Base-by-base conservation (phyloP, 1,284 basidiomycete species). In the Boletus mariae region DNA sequence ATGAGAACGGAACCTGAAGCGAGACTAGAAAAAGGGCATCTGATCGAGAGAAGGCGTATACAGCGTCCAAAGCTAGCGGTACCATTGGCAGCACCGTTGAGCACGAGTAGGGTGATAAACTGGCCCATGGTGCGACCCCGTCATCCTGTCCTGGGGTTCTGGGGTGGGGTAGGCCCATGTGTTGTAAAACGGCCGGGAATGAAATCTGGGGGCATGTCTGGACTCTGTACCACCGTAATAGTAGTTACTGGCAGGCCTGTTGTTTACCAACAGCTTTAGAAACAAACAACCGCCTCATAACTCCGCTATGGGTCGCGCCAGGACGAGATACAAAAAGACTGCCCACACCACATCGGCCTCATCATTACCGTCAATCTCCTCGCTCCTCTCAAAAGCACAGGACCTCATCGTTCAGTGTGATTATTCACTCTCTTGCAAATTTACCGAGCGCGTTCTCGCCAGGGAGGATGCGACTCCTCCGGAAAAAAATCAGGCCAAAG, bases 371-470 rank as follows among this genome's bases (percentile, higher is more conserved):
- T 61, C 74, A 4, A 69, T 83, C 49, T 52, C 76, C 11, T 73
- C 85, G 10, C 73, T 93, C 8, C 73, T 92, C 15, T 78, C 82
- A 64, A 91, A 91, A 65, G 84, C 90, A 0, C 90, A 92, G 62
- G 75, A 80, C 20, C 74, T 94, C 47, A 80, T 95, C 59, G 80
- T 85, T 13, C 87, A 92, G 71, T 90, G 87, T 64, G 85, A 95
- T 68, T 94, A 92, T 67, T 83, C 89, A 47, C 82, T 93, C 31
- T 92, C 92, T 9, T 74, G 80, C 53, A 82, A 81, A 49, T 93
- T 94, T 66, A 76, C 85, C 43, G 73, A 78, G 49, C 81, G 90
- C 37, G 80, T 89, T 28, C 73, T 94, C 32, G 80, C 87, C 58
- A 75, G 84, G 37, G 82, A 87, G 52, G 78, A 84, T 55, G 61